These are phyloP conservation scores for Biscutella auriculata DNA, from an alignment of 441 rosid genomes.

Conservation along the genomic window DNA sequence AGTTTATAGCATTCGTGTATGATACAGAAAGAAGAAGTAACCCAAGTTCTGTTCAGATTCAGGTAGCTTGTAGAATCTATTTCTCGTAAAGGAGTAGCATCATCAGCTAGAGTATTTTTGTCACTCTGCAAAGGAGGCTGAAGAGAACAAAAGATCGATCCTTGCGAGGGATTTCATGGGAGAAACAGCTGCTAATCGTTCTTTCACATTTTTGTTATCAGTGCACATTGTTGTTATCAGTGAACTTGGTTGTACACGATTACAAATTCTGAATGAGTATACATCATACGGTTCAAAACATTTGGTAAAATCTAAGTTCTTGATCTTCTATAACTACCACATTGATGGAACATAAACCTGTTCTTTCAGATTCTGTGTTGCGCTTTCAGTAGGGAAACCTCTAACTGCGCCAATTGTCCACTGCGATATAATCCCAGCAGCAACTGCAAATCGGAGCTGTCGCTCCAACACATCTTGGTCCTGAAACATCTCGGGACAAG, in stretches of 20 bases:
- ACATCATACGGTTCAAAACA: slow-evolving; percentile 9
- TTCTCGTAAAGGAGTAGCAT: neutral
- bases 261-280: slow-evolving; percentile 6
- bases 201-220: neutral
- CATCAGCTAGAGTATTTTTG: no score
- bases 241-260: slow-evolving; percentile 19
- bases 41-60: slow-evolving; percentile 1
- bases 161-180: no score
- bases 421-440: slow-evolving; percentile 86
- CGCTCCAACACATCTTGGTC: slow-evolving; percentile 66
- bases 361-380: slow-evolving; percentile 77
- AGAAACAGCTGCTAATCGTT: neutral
- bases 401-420: slow-evolving; percentile 89
- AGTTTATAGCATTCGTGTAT: slow-evolving; percentile 12
- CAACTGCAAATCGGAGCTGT: slow-evolving; percentile 73
- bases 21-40: neutral
- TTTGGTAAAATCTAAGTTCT: neutral
- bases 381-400: slow-evolving; percentile 89
- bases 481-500: slow-evolving; percentile 62
- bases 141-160: neutral
- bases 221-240: neutral
- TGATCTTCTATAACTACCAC: slow-evolving; percentile 42
- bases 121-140: neutral
- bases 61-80: slow-evolving; percentile 7
- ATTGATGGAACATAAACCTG: slow-evolving; percentile 80